phyloP scores from a whole-genome alignment of 2,329 filamentous ascomycete species.

The Herpotrichia juniperi region DNA sequence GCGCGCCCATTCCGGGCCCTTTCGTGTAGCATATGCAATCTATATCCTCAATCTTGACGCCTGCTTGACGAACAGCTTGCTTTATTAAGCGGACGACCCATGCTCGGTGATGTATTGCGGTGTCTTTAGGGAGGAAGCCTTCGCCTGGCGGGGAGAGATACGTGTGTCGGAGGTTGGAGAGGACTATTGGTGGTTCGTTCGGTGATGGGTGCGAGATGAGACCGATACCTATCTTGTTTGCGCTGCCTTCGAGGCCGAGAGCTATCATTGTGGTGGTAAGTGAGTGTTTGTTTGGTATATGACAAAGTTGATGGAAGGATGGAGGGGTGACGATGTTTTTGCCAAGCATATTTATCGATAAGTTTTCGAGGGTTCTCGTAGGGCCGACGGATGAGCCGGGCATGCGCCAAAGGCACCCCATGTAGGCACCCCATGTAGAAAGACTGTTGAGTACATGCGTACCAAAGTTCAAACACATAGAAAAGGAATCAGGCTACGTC shows the following conservation, averaged over 20 bases:
- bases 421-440: no score
- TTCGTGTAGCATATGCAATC: constrained; percentile 96
- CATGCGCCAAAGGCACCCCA: no score
- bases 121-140: constrained; percentile 96
- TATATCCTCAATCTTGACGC: constrained; percentile 62
- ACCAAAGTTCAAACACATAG: no score
- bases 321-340: not conserved
- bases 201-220: constrained; percentile 77
- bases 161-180: constrained; percentile 93
- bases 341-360: constrained; percentile 20
- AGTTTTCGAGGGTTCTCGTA: constrained; percentile 8
- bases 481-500: no score
- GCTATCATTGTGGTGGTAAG: constrained; percentile 62
- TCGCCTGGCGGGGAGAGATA: constrained; percentile 90
- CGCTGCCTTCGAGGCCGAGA: constrained; percentile 85
- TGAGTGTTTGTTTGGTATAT: not conserved
- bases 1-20: constrained; percentile 95
- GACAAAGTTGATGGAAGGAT: not conserved
- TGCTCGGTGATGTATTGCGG: constrained; percentile 85
- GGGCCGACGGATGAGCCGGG: constrained; percentile 14
- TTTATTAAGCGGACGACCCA: constrained; percentile 85
- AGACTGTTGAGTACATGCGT: no score
- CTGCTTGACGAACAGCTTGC: constrained; percentile 74
- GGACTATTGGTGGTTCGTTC: constrained; percentile 60
- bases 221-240: constrained; percentile 96